Evolutionary conservation across 345 rosid species (phyloP).

Genomic region (Sapria himalayana): DNA sequence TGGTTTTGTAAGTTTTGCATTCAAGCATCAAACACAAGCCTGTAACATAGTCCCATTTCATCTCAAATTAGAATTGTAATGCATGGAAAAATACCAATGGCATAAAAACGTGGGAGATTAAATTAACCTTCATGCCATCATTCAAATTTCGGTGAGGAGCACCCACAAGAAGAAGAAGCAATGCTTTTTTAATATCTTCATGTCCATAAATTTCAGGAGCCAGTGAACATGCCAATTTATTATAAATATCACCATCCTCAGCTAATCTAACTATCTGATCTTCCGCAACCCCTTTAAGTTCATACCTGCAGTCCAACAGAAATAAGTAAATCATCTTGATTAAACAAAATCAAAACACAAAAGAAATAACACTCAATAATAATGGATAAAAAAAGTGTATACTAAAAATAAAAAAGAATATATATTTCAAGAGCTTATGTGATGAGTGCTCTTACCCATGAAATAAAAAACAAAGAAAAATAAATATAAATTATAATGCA

Average conservation of each 20-base stretch:
- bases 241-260: conserved; percentile 94
- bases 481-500: too few species aligned
- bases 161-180: conserved; percentile 89
- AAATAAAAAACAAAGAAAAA: too few species aligned
- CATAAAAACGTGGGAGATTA: background rate
- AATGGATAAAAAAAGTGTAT: too few species aligned
- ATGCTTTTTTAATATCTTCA: conserved; percentile 87
- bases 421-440: too few species aligned
- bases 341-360: conserved; percentile 2
- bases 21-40: too few species aligned
- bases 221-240: conserved; percentile 66
- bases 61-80: too few species aligned
- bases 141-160: conserved; percentile 89
- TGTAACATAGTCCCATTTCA: too few species aligned
- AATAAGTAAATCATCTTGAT: conserved; percentile 1
- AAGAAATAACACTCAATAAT: too few species aligned
- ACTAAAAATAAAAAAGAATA: background rate
- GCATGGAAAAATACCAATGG: too few species aligned
- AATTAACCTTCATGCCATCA: conserved; percentile 90
- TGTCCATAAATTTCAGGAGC: conserved; percentile 99
- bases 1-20: too few species aligned
- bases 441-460: too few species aligned
- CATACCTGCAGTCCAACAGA: conserved; percentile 35
- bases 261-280: conserved; percentile 69
- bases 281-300: conserved; percentile 70